Evolutionary conservation across 257 asterid genomes (phyloP), one percentile per base, ranked within the genome.

Genomic region (Lycium barbarum): DNA sequence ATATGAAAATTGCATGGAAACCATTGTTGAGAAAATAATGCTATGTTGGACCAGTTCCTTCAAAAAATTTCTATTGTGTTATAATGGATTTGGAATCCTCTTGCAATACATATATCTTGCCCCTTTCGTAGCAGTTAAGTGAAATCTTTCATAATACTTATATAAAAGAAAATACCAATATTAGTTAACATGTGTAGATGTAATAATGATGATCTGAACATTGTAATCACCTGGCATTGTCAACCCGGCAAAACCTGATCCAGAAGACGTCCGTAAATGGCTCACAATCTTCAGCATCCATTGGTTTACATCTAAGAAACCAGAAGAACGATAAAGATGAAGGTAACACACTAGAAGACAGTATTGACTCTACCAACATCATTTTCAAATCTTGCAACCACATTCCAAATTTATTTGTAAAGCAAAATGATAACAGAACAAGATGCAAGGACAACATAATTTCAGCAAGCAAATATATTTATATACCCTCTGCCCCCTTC

Each of bases 211-310:
- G 43, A 74, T 38, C 61, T 53, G 79, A 10, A 59, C 65, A 72
- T 43, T 45, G 58, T 51, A 3, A 26, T 90, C 86, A 94, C 97
- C 97, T 95, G 88, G 99, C 96, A 91, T 94, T 96, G 84, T 87
- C 89, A 67, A 93, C 53, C 86, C 86, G 93, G 76, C 79, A 88
- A 91, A 92, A 96, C 91, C 93, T 96, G 88, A 96, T 88, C 98
- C 98, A 93, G 84, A 90, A 96, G 85, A 96, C 97, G 85, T 93
- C 98, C 5, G 99, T 93, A 81, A 89, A 94, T 11, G 86, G 86
- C 88, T 93, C 97, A 82, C 98, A 94, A 9, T 96, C 99, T 87
- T 93, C 99, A 2, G 88, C 98, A 83, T 96, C 98, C 98, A 96
- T 93, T 8, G 98, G 98, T 88, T 94, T 94, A 88, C 98, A 96